Evolutionary conservation across 2,329 filamentous ascomycete genomes (phyloP).

Genomic region (Chrysosporium queenslandicum): DNA sequence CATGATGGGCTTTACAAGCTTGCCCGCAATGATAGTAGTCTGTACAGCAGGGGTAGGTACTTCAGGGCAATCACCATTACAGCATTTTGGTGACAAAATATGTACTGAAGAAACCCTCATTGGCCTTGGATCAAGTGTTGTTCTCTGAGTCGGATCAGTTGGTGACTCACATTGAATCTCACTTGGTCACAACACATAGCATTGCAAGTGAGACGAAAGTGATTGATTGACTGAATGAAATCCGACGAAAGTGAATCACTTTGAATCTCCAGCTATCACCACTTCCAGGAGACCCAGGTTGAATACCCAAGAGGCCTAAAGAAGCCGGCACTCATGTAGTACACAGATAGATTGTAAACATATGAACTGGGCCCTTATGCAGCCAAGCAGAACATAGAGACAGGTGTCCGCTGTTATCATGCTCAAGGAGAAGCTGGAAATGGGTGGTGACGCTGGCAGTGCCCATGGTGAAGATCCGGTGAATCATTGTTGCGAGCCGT

Average conservation of each 20-base stretch:
- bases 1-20: too few relatives aligned
- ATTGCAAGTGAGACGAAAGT: neutral
- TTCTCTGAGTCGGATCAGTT: too few relatives aligned
- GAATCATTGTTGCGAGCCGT: constrained; percentile 6
- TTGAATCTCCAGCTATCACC: neutral
- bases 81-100: too few relatives aligned
- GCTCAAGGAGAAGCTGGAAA: too few relatives aligned
- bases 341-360: neutral
- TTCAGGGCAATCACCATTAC: too few relatives aligned
- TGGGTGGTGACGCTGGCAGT: too few relatives aligned
- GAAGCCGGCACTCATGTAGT: too few relatives aligned
- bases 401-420: neutral
- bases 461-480: neutral
- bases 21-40: too few relatives aligned
- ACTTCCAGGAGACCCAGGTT: neutral
- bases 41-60: too few relatives aligned
- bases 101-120: too few relatives aligned
- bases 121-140: too few relatives aligned
- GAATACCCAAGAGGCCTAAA: too few relatives aligned
- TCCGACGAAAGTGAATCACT: neutral
- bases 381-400: neutral
- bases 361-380: neutral
- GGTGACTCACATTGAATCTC: neutral
- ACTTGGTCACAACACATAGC: neutral
- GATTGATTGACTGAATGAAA: neutral